phyloP scores from a whole-genome alignment of 2,329 filamentous ascomycete genomes.

The Ceratocystis eucalypticola region DNA sequence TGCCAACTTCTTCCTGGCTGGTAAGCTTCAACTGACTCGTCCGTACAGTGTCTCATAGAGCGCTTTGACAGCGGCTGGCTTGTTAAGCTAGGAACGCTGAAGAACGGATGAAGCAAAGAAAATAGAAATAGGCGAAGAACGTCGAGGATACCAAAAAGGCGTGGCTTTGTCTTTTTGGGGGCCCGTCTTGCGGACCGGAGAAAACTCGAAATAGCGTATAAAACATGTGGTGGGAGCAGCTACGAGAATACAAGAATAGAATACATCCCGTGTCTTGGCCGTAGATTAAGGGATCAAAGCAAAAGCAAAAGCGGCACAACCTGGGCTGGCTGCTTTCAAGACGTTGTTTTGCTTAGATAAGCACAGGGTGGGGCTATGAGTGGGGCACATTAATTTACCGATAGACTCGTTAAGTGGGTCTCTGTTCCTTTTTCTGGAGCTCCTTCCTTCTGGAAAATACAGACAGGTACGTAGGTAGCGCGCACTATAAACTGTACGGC shows the following conservation, averaged over 20 bases:
- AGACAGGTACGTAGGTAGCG: no score
- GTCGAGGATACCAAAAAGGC: neutral
- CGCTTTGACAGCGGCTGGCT: neutral
- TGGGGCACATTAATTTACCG: neutral
- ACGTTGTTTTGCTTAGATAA: neutral
- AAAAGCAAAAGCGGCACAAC: neutral
- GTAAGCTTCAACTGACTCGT: neutral
- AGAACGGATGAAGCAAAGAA: neutral
- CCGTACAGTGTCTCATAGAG: neutral
- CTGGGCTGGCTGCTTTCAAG: no score
- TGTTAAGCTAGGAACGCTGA: neutral
- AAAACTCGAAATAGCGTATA: neutral
- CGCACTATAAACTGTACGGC: neutral
- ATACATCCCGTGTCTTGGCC: neutral
- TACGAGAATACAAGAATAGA: neutral
- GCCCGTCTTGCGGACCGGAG: no score
- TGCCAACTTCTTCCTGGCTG: no score
- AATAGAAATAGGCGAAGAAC: neutral
- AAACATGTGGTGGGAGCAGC: neutral
- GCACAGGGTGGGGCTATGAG: neutral
- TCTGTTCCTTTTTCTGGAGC: neutral
- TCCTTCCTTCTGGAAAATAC: neutral
- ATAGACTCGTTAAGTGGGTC: neutral
- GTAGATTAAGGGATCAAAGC: neutral
- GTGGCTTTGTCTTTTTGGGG: no score